phyloP scores from a whole-genome alignment of 495 filamentous ascomycete species.

The Thermochaetoides thermophila region DNA sequence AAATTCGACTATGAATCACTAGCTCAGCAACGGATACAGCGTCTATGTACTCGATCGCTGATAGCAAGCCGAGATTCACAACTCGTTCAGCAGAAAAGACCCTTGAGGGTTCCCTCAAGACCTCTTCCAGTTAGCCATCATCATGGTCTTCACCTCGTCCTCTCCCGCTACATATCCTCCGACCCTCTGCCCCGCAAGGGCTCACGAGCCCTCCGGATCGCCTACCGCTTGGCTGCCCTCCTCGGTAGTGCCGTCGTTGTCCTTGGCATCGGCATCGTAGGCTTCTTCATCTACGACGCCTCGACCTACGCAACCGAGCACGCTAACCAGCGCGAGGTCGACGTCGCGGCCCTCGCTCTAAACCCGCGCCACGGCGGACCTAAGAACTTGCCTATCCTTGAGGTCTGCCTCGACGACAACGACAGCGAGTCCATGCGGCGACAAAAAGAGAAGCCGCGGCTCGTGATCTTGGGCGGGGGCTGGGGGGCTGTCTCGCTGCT shows the following conservation, averaged over 20 bases:
- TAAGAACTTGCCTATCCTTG: constrained; percentile 89
- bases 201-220: constrained; percentile 33
- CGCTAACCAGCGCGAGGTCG: constrained; percentile 50
- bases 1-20: too few species aligned
- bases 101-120: too few species aligned
- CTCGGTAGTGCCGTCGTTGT: constrained; percentile 34
- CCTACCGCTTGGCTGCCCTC: constrained; percentile 34
- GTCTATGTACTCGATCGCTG: too few species aligned
- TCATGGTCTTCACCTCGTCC: background rate
- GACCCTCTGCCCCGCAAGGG: constrained; percentile 36
- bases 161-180: constrained; percentile 27
- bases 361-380: constrained; percentile 74
- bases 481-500: constrained; percentile 91
- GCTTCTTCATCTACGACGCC: constrained; percentile 90
- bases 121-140: background rate
- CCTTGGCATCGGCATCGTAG: constrained; percentile 40
- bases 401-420: constrained; percentile 74
- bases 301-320: constrained; percentile 73
- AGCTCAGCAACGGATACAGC: too few species aligned
- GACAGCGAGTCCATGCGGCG: constrained; percentile 51
- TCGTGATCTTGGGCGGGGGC: constrained; percentile 87
- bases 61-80: too few species aligned
- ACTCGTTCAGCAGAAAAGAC: too few species aligned
- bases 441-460: constrained; percentile 70
- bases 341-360: constrained; percentile 69